Evolutionary conservation across 192 early-diverging fungal genomes (phyloP).

Genomic region (Backusella circina): DNA sequence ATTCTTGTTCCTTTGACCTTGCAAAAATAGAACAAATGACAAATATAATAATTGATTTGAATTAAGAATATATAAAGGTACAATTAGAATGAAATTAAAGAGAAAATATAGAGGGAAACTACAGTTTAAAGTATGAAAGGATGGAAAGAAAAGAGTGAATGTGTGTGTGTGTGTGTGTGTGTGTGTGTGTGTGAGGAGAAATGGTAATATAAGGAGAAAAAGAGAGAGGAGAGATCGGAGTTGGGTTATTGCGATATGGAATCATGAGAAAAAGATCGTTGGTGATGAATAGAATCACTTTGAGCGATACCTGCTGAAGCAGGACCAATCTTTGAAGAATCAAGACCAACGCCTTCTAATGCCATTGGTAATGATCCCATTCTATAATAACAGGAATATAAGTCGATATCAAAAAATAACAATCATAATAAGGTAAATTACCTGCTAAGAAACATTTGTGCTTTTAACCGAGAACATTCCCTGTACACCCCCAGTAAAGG

Average conservation of each 20-base stretch:
- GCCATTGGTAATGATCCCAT: not conserved
- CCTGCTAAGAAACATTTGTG: conserved; percentile 71
- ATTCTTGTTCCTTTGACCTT: not conserved
- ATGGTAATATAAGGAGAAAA: not conserved
- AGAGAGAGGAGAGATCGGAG: not conserved
- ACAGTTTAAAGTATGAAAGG: not conserved
- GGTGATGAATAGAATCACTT: not conserved
- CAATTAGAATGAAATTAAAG: not conserved
- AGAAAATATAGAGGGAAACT: not conserved
- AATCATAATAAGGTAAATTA: not conserved
- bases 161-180: not conserved
- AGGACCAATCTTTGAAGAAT: not conserved
- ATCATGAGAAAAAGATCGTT: not conserved
- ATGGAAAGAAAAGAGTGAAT: not conserved
- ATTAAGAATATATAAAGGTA: conserved; percentile 4
- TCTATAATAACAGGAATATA: not conserved
- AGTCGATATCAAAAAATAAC: not conserved
- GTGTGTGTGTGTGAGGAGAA: not conserved
- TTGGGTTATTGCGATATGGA: not conserved
- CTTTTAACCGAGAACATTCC: conserved; percentile 73
- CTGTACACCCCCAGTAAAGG: conserved; percentile 70
- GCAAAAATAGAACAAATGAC: not conserved
- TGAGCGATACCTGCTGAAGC: conserved; percentile 2
- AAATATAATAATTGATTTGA: not conserved
- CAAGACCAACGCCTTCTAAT: not conserved